Conservation (phyloP, 768 basidiomycete genomes). For the Fomitopsis serialis region DNA sequence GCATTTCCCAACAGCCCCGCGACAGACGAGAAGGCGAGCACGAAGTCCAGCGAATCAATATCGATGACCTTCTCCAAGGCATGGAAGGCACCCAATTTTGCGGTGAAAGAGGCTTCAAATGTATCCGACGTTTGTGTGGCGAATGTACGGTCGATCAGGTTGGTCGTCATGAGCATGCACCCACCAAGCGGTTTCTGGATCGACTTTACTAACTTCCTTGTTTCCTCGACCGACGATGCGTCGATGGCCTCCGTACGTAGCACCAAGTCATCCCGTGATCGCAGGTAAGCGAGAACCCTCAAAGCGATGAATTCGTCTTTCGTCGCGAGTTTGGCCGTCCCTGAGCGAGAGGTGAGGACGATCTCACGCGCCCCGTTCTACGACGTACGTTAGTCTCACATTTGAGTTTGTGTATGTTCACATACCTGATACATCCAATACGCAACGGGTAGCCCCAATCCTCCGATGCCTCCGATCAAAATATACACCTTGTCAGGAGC, state of each 20-base stretch:
- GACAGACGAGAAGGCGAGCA: conserved; percentile 16
- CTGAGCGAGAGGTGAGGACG: conserved; percentile 14
- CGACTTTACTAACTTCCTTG: neutral
- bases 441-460: conserved; percentile 30
- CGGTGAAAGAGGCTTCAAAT: conserved; percentile 2
- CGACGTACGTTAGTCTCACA: conserved; percentile 22
- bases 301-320: conserved; percentile 1
- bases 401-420: neutral
- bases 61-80: conserved; percentile 2
- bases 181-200: conserved; percentile 12
- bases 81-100: conserved; percentile 8
- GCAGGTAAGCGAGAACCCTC: conserved; percentile 8
- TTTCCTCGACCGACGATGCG: conserved; percentile 2
- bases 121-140: conserved; percentile 8
- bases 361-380: conserved; percentile 20
- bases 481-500: conserved; percentile 28
- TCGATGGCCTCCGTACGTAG: conserved; percentile 4
- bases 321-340: conserved; percentile 1
- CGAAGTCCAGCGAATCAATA: conserved; percentile 10
- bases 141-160: conserved; percentile 11
- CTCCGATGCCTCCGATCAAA: conserved; percentile 34
- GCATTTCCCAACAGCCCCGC: conserved; percentile 11
- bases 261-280: conserved; percentile 1
- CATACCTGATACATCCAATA: conserved; percentile 37
- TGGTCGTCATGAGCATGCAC: conserved; percentile 11